These are phyloP conservation scores for Neurospora sp. DNA, from an alignment of 495 filamentous ascomycete genomes.

Conservation along the genomic window DNA sequence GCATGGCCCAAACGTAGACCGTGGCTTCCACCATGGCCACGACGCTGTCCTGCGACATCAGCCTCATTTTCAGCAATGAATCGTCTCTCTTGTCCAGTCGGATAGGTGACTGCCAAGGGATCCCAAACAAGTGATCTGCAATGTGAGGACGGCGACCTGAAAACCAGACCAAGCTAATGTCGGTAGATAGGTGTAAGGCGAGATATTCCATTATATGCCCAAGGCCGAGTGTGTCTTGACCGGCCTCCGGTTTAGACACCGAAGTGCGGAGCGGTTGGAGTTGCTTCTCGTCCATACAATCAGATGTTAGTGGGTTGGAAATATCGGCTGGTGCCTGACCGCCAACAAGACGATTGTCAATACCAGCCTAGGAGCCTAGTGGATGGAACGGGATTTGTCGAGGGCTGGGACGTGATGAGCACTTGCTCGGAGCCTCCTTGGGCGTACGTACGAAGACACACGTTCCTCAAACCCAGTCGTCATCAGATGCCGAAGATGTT, in stretches of 20 bases:
- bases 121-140: not conserved
- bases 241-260: not conserved
- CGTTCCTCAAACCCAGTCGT: not conserved
- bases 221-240: not conserved
- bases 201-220: not conserved
- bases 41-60: not conserved
- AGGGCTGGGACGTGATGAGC: not conserved
- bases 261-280: not conserved
- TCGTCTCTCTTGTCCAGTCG: not conserved
- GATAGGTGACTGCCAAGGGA: not conserved
- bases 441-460: not conserved
- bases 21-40: not conserved
- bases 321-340: not conserved
- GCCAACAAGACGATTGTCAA: not conserved
- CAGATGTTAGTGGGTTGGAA: not conserved
- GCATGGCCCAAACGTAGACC: not conserved
- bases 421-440: not conserved
- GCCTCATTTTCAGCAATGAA: not conserved
- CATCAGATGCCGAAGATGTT: not conserved
- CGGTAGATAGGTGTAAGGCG: not conserved
- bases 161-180: not conserved
- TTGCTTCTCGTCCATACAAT: not conserved
- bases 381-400: not conserved
- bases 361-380: not conserved
- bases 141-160: not conserved